These are phyloP conservation scores for Amylocystis lapponica DNA, from an alignment of 768 basidiomycete genomes.

Conservation along the genomic window DNA sequence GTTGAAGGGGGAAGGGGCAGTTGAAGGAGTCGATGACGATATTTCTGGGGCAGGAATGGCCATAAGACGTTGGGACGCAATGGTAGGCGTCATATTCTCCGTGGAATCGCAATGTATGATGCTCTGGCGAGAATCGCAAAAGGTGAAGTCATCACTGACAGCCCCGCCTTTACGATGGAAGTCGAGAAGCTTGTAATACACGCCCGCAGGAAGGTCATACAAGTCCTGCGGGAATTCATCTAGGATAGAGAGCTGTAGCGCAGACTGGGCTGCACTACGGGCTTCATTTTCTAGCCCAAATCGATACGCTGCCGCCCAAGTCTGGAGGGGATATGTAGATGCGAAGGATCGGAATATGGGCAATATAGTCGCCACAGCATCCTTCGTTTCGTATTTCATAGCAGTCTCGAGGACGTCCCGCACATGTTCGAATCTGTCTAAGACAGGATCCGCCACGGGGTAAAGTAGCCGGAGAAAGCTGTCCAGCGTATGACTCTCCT, in stretches of 20 bases:
- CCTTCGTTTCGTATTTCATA: conserved; percentile 6
- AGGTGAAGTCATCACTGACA: neutral
- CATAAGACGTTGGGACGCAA: too few relatives aligned
- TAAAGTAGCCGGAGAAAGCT: conserved; percentile 7
- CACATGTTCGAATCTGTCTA: conserved; percentile 40
- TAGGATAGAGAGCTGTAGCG: neutral
- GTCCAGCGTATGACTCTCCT: conserved; percentile 7
- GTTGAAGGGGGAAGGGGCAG: conserved; percentile 30
- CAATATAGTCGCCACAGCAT: too few relatives aligned
- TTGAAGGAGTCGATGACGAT: too few relatives aligned
- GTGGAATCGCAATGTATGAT: neutral
- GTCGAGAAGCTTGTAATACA: conserved; percentile 4
- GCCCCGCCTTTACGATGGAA: neutral
- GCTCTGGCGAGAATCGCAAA: neutral
- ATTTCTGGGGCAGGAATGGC: too few relatives aligned
- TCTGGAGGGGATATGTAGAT: neutral
- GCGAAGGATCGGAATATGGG: neutral
- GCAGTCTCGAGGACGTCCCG: conserved; percentile 16
- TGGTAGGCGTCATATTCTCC: neutral
- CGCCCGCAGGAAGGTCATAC: conserved; percentile 4
- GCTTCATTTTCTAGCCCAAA: conserved; percentile 1
- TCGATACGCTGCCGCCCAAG: neutral
- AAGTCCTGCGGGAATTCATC: conserved; percentile 4
- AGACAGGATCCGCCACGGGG: conserved; percentile 4
- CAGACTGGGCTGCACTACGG: neutral